These are phyloP conservation scores for Puccinia sorghi DNA, from an alignment of 1,284 basidiomycete genomes.

Conservation along the genomic window DNA sequence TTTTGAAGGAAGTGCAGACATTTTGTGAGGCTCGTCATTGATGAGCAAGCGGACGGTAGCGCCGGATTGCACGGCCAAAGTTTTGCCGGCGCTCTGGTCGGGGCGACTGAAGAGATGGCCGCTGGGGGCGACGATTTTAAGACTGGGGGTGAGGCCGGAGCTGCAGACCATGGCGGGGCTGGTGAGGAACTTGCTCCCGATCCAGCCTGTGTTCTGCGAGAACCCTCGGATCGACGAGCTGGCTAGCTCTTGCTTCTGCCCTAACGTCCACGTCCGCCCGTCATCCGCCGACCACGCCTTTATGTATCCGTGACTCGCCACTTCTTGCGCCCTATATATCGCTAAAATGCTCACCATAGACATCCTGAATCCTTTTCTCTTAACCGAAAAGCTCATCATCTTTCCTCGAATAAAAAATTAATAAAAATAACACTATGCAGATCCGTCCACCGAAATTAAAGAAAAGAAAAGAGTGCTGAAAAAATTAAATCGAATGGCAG, in stretches of 20 bases:
- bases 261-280: constrained; percentile 14
- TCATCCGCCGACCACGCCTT: constrained; percentile 32
- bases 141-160: constrained; percentile 27
- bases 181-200: constrained; percentile 40
- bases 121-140: constrained; percentile 28
- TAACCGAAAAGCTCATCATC: background rate
- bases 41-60: constrained; percentile 31
- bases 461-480: background rate
- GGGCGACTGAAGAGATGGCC: constrained; percentile 41
- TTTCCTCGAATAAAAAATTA: background rate
- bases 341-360: background rate
- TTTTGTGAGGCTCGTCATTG: constrained; percentile 24
- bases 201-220: constrained; percentile 47
- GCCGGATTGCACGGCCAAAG: constrained; percentile 38
- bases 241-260: constrained; percentile 10
- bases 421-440: background rate
- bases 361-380: background rate
- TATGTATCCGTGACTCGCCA: background rate
- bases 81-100: constrained; percentile 44
- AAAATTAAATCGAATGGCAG: background rate
- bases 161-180: constrained; percentile 40
- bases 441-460: background rate
- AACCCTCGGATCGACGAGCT: constrained; percentile 19
- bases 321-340: background rate
- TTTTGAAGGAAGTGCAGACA: background rate